Evolutionary conservation across 345 rosid genomes (phyloP).

Genomic region (Moricandia arvensis): DNA sequence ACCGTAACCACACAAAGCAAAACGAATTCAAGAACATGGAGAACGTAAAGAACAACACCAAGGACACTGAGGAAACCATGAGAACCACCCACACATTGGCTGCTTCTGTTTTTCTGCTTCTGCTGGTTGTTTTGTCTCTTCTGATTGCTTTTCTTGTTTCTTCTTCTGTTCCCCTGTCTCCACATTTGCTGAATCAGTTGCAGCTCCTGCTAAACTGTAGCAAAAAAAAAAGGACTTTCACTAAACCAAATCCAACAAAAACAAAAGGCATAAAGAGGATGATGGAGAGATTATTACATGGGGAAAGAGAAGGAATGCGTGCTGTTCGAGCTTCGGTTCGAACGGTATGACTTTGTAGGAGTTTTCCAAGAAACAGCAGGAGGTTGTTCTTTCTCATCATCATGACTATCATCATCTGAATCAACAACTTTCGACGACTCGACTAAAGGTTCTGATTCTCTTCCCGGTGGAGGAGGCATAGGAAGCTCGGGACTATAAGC

Average conservation of each 20-base stretch:
- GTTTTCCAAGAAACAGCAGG: slow-evolving; percentile 38
- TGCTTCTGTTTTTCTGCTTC: slow-evolving; percentile 20
- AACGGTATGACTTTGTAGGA: slow-evolving; percentile 36
- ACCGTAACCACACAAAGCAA: neutral
- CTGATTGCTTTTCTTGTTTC: slow-evolving; percentile 14
- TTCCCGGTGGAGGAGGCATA: slow-evolving; percentile 32
- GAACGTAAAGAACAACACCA: slow-evolving; percentile 27
- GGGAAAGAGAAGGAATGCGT: slow-evolving; percentile 54
- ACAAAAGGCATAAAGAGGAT: neutral
- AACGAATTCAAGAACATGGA: slow-evolving; percentile 6
- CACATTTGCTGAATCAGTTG: slow-evolving; percentile 14
- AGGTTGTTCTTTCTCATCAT: slow-evolving; percentile 28
- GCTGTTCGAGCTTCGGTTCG: slow-evolving; percentile 48
- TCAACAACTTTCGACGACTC: neutral
- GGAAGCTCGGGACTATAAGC: slow-evolving; percentile 40
- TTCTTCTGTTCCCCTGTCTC: slow-evolving; percentile 34
- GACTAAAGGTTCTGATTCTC: neutral
- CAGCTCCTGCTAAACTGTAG: slow-evolving; percentile 44
- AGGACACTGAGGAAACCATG: slow-evolving; percentile 37
- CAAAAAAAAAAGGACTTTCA: neutral
- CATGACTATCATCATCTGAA: neutral
- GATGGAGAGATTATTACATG: slow-evolving; percentile 34
- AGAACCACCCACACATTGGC: slow-evolving; percentile 26
- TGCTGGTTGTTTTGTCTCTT: slow-evolving; percentile 15
- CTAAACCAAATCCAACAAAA: neutral